Conservation (phyloP, 2,329 filamentous ascomycete genomes). For the Ophiostoma australiae region DNA sequence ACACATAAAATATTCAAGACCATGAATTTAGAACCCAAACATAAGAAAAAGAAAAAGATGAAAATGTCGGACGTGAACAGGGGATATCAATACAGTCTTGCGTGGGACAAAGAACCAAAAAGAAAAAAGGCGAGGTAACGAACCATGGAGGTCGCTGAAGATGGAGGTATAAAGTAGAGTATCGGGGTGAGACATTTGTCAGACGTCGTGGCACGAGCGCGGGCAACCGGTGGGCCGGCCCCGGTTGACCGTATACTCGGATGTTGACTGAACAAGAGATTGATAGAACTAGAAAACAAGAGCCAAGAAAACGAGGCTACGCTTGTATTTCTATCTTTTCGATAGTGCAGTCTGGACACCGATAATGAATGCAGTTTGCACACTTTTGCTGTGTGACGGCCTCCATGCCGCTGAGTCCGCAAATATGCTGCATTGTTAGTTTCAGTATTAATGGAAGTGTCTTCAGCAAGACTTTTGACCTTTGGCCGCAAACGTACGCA, state of each 20-base stretch:
- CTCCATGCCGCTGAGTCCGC: background rate
- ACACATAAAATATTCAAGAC: background rate
- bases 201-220: background rate
- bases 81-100: constrained; percentile 11
- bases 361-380: constrained; percentile 10
- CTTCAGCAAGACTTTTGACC: background rate
- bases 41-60: background rate
- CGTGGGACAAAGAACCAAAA: constrained; percentile 6
- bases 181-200: background rate
- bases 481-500: constrained; percentile 2
- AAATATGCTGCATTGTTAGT: constrained; percentile 4
- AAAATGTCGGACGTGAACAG: background rate
- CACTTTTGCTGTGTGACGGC: constrained; percentile 15
- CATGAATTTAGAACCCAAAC: background rate
- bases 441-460: background rate
- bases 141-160: background rate
- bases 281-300: too few species aligned
- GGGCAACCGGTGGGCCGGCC: background rate
- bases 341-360: constrained; percentile 7
- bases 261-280: background rate
- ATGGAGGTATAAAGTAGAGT: background rate
- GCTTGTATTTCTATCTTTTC: constrained; percentile 11
- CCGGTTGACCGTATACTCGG: background rate
- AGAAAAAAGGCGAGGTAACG: background rate
- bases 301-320: background rate